These are phyloP conservation scores for Colletotrichum tamarilloi DNA, from an alignment of 2,329 filamentous ascomycete genomes.

Conservation along the genomic window DNA sequence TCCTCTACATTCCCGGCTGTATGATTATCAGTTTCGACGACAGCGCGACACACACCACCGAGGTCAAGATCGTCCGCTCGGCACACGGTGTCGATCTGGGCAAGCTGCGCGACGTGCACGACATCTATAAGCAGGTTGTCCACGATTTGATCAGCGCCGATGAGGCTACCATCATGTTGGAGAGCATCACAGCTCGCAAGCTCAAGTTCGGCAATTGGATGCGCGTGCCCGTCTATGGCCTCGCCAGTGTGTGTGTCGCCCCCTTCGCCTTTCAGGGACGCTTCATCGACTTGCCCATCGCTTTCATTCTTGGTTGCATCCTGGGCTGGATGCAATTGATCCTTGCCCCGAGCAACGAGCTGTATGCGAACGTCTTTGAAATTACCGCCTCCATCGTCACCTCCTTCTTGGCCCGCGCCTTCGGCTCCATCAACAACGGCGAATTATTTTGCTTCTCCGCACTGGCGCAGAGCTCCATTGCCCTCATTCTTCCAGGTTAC, in stretches of 20 bases:
- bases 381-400: constrained; percentile 70
- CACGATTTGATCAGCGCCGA: constrained; percentile 80
- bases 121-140: constrained; percentile 85
- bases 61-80: constrained; percentile 79
- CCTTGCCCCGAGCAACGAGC: constrained; percentile 77
- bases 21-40: constrained; percentile 97
- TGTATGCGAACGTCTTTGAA: constrained; percentile 69
- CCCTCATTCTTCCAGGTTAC: constrained; percentile 75
- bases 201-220: constrained; percentile 63
- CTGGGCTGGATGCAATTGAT: constrained; percentile 81
- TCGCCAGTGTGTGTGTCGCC: constrained; percentile 80
- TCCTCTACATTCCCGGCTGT: constrained; percentile 88
- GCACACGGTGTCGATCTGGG: constrained; percentile 79
- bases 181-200: constrained; percentile 61
- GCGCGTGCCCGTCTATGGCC: constrained; percentile 75
- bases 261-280: constrained; percentile 84
- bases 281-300: constrained; percentile 81
- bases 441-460: constrained; percentile 77
- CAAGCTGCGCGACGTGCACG: constrained; percentile 78
- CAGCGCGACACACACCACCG: constrained; percentile 77
- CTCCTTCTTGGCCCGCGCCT: constrained; percentile 75
- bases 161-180: constrained; percentile 72
- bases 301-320: constrained; percentile 79
- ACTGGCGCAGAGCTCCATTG: constrained; percentile 78
- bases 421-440: constrained; percentile 72